These are phyloP conservation scores for Globisporangium cylindrosporum DNA, from an alignment of 352 stramenopile species.

Conservation along the genomic window DNA sequence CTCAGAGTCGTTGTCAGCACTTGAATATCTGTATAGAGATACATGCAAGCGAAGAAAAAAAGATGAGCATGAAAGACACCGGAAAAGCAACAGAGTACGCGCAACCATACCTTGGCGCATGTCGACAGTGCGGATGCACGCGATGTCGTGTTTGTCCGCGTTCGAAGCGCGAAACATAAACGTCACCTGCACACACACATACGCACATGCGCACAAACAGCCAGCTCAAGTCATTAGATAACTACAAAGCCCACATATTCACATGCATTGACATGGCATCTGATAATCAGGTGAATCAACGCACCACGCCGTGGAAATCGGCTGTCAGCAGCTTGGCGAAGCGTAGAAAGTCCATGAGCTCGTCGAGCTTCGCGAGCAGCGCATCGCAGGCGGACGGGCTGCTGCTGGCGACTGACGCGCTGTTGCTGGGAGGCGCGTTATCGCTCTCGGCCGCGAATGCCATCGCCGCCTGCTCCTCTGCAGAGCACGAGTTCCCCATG, in stretches of 20 bases:
- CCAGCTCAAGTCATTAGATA: not conserved
- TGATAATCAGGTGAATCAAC: conserved; percentile 18
- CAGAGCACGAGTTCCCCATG: conserved; percentile 14
- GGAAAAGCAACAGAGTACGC: not conserved
- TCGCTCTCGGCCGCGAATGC: not conserved
- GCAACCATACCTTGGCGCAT: conserved; percentile 51
- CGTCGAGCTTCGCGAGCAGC: conserved; percentile 74
- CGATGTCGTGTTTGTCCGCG: conserved; percentile 40
- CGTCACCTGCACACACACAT: conserved; percentile 44
- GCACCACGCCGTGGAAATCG: conserved; percentile 60
- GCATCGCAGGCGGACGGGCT: conserved; percentile 46
- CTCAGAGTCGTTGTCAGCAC: conserved; percentile 51
- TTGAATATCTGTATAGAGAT: conserved; percentile 31
- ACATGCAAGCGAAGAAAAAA: conserved; percentile 4
- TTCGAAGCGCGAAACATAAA: conserved; percentile 70
- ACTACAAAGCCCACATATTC: not conserved
- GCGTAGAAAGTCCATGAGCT: conserved; percentile 83
- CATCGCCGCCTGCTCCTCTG: conserved; percentile 6
- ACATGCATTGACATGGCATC: not conserved
- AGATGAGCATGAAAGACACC: not conserved
- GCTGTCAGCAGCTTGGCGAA: conserved; percentile 46
- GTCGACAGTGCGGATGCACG: conserved; percentile 74
- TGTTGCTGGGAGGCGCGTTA: not conserved
- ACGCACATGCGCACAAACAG: not conserved
- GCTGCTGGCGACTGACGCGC: not conserved